These are phyloP conservation scores for Zangia roseola DNA, from an alignment of 768 basidiomycete species.

Conservation along the genomic window DNA sequence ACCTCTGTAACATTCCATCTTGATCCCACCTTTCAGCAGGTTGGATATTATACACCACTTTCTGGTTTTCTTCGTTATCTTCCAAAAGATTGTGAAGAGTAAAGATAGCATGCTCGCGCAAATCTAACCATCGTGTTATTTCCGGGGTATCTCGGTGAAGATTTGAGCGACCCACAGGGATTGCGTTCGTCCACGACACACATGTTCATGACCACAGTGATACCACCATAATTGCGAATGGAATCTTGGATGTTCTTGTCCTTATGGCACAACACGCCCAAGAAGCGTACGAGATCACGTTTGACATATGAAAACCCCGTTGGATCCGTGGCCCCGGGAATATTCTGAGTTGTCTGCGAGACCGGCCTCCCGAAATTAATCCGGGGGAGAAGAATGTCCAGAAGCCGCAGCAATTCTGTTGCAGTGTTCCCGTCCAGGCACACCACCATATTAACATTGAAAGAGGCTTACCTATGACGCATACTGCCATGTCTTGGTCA, in stretches of 20 bases:
- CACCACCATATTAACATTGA: not conserved
- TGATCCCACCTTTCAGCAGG: slow-evolving; percentile 60
- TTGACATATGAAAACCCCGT: slow-evolving; percentile 83
- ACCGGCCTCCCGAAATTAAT: slow-evolving; percentile 77
- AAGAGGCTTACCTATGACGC: slow-evolving; percentile 52
- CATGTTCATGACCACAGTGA: slow-evolving; percentile 81
- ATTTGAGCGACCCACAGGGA: slow-evolving; percentile 65
- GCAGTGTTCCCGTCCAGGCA: slow-evolving; percentile 5
- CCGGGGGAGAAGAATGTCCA: slow-evolving; percentile 82
- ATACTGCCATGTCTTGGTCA: slow-evolving; percentile 49
- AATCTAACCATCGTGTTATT: slow-evolving; percentile 40
- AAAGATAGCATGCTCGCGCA: slow-evolving; percentile 91
- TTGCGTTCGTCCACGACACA: slow-evolving; percentile 90
- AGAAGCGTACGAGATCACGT: slow-evolving; percentile 82
- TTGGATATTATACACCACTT: slow-evolving; percentile 69
- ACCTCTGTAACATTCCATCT: slow-evolving; percentile 46
- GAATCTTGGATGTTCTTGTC: slow-evolving; percentile 71
- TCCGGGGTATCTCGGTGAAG: not conserved
- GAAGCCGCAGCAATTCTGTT: slow-evolving; percentile 77
- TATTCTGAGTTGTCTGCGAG: slow-evolving; percentile 3
- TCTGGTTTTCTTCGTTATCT: slow-evolving; percentile 77
- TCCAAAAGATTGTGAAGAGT: slow-evolving; percentile 77
- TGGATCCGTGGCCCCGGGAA: slow-evolving; percentile 34
- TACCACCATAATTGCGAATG: slow-evolving; percentile 66
- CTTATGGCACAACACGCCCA: slow-evolving; percentile 74